phyloP scores from a whole-genome alignment of 176 grass and related monocot genomes.

The Zea mays region Zm-B73-REFERENCE-NAM-5.0 NC_050099.1:21759501-21760000 shows the following conservation, averaged over 20 bases:
- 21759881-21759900: conserved; percentile 71
- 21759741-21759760: neutral
- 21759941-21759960: conserved; percentile 25
- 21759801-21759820: conserved; percentile 33
- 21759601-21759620: neutral
- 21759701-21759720: conserved; percentile 2
- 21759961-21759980: conserved; percentile 24
- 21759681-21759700: neutral
- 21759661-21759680: neutral
- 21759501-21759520: neutral
- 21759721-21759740: conserved; percentile 40
- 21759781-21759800: conserved; percentile 46
- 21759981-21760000: conserved; percentile 33
- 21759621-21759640: neutral
- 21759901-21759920: conserved; percentile 54
- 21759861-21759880: conserved; percentile 74
- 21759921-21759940: conserved; percentile 27
- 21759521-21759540: neutral
- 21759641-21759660: conserved; percentile 29
- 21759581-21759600: neutral
- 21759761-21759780: conserved; percentile 15
- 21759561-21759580: neutral
- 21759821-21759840: conserved; percentile 8
- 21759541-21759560: neutral
- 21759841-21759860: conserved; percentile 51